Base-by-base conservation (phyloP, 768 basidiomycete genomes). In the Cystobasidium onofrii region DNA sequence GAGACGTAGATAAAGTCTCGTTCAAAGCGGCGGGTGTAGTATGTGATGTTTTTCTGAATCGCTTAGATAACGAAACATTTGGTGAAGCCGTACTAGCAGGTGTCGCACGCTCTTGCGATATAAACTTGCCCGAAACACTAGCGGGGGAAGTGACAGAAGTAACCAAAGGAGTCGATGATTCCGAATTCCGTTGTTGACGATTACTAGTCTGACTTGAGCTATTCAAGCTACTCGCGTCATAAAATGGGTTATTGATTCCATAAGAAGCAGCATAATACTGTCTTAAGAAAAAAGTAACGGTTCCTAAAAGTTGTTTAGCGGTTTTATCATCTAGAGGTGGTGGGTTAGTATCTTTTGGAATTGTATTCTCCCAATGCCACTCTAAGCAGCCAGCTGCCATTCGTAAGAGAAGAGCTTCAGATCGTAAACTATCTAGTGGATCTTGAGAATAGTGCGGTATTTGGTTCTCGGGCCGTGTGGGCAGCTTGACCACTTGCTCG, bases 281-380 rank as follows among this genome's bases (percentile, higher is more conserved):
- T 36, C 33, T 55, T 3, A 57, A 23, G 54, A 71, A 60, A 54
- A 71, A 71, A 39, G 69, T 41, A 18, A 71, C 44, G 18, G 69
- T 71, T 7, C 69, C 69, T 2, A 71, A 34, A 39, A 71, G 69
- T 54, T 71, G 69, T 25, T 61, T 55, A 1, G 69, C 50, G 20
- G 69, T 71, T 29, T 55, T 55, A 27, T 71, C 69, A 33, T 71
- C 69, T 34, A 71, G 39, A 52, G 69, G 69, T 33, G 69, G 69
- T 29, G 69, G 69, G 29, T 71, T 54, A 4, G 25, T 23, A 15
- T 55, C 36, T n/a, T 71, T 36, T 41, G 64, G 29, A 4, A 33
- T 27, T 9, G 50, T 29, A 23, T 33, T 39, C 23, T 71, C 34
- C 69, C 69, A 71, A n/a, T 71, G 69, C 69, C 54, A 71, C 3